phyloP scores from a whole-genome alignment of 2,329 filamentous ascomycete species.

The Apiospora aurea region DNA sequence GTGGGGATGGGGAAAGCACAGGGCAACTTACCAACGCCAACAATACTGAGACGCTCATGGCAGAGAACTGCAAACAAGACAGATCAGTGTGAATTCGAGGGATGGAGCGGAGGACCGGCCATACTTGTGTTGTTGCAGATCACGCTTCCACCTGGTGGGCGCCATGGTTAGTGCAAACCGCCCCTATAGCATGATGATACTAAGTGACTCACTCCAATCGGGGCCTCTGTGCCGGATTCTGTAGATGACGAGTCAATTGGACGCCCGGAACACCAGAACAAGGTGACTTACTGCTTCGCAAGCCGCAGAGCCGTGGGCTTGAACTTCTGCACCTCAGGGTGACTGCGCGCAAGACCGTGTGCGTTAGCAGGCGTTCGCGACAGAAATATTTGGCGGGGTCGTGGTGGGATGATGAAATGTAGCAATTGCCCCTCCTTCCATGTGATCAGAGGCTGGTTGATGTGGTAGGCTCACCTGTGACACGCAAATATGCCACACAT shows the following conservation, averaged over 20 bases:
- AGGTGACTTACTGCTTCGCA: constrained; percentile 81
- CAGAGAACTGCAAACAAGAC: constrained; percentile 74
- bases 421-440: constrained; percentile 46
- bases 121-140: constrained; percentile 90
- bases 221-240: constrained; percentile 95
- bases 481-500: constrained; percentile 99
- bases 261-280: constrained; percentile 25
- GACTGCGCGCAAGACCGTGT: constrained; percentile 53
- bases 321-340: constrained; percentile 95
- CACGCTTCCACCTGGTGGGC: constrained; percentile 78
- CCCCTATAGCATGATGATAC: not conserved
- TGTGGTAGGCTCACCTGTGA: constrained; percentile 71
- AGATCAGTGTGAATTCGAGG: not conserved
- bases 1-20: constrained; percentile 26
- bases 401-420: constrained; percentile 47
- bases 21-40: constrained; percentile 81
- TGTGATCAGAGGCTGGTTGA: constrained; percentile 19
- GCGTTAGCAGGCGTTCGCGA: constrained; percentile 19
- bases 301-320: constrained; percentile 94
- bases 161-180: constrained; percentile 32
- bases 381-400: constrained; percentile 88
- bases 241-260: constrained; percentile 50
- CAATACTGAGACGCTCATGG: constrained; percentile 97
- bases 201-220: constrained; percentile 86
- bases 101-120: constrained; percentile 39